These are phyloP conservation scores for Phytophthora pluvialis DNA, from an alignment of 352 stramenopile species.

Conservation along the genomic window DNA sequence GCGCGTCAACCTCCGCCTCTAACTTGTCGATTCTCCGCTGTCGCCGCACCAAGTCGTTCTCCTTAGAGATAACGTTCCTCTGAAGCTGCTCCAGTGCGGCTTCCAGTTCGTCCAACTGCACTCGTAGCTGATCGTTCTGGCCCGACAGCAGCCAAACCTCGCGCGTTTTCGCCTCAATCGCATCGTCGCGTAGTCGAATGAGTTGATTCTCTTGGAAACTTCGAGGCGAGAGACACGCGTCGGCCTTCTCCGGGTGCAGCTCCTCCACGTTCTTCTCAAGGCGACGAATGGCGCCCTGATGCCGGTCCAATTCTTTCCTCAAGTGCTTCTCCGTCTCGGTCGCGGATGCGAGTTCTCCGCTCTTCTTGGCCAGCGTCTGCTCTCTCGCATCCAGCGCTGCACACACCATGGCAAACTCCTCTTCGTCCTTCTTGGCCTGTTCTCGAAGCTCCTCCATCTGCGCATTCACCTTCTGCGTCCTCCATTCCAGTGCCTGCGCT, in stretches of 20 bases:
- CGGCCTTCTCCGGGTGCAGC: constrained; percentile 44
- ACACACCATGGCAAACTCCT: constrained; percentile 71
- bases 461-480: constrained; percentile 25
- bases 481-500: constrained; percentile 22
- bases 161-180: constrained; percentile 69
- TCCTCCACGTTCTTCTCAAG: constrained; percentile 59
- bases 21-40: constrained; percentile 68
- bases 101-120: constrained; percentile 75
- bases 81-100: constrained; percentile 69
- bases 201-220: constrained; percentile 81
- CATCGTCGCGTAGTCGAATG: constrained; percentile 76
- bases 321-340: constrained; percentile 47
- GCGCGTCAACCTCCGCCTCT: constrained; percentile 56
- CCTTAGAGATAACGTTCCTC: constrained; percentile 52
- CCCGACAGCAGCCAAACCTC: constrained; percentile 76
- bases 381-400: constrained; percentile 61
- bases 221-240: constrained; percentile 74
- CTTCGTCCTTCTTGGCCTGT: constrained; percentile 68
- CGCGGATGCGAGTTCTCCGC: constrained; percentile 35
- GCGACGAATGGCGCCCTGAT: constrained; percentile 43
- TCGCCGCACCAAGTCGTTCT: constrained; percentile 62
- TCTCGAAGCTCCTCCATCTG: constrained; percentile 48
- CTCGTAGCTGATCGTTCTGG: constrained; percentile 69
- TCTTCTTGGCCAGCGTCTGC: constrained; percentile 45
- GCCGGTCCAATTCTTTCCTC: constrained; percentile 50